Evolutionary conservation across 148 eudicot species (phyloP).

Genomic region (Vaccinium corymbosum): DNA sequence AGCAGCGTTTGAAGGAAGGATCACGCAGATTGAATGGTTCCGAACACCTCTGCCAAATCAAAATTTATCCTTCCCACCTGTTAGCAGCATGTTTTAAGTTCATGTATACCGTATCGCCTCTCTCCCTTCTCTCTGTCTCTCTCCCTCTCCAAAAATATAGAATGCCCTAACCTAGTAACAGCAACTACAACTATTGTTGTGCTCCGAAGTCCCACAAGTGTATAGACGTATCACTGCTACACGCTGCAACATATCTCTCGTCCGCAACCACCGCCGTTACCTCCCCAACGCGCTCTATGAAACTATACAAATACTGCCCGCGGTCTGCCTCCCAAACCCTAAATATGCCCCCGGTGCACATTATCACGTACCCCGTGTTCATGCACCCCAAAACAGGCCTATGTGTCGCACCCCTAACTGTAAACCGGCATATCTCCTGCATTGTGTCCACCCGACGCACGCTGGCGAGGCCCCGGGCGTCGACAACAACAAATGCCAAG

Average conservation of each 20-base stretch:
- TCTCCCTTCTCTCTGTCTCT: neutral
- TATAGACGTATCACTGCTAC: constrained; percentile 36
- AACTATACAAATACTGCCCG: constrained; percentile 47
- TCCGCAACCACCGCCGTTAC: constrained; percentile 43
- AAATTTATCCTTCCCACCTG: too few relatives aligned
- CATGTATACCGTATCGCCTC: neutral
- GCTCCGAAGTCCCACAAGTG: constrained; percentile 92
- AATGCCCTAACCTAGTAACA: neutral
- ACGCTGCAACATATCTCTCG: constrained; percentile 59
- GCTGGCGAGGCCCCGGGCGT: constrained; percentile 48
- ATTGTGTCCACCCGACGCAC: constrained; percentile 42
- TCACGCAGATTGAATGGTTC: too few relatives aligned
- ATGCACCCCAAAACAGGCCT: constrained; percentile 55
- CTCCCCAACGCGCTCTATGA: constrained; percentile 58
- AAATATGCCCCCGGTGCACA: constrained; percentile 49
- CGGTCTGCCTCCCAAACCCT: constrained; percentile 61
- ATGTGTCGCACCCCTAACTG: constrained; percentile 32
- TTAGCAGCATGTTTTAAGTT: too few relatives aligned
- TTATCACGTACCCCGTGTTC: constrained; percentile 52
- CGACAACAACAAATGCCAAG: constrained; percentile 31
- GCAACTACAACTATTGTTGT: constrained; percentile 13
- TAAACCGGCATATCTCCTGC: constrained; percentile 54
- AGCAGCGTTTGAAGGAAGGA: too few relatives aligned
- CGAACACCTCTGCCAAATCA: too few relatives aligned
- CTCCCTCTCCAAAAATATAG: neutral